Evolutionary conservation across 306 rosid species (phyloP).

Genomic region (Dryas alaskensis): DNA sequence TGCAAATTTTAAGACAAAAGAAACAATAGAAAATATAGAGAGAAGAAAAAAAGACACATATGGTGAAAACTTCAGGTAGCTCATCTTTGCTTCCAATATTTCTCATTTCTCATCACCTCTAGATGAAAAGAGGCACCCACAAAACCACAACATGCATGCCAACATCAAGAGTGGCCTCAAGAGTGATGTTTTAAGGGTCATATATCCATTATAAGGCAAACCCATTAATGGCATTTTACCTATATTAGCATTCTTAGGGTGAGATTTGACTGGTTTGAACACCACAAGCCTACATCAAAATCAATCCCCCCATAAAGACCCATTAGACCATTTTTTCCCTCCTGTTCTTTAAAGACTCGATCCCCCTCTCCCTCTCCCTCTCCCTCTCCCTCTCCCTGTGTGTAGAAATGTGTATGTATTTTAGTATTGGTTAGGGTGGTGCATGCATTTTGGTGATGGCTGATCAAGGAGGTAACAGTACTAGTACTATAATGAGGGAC

Average conservation of each 20-base stretch:
- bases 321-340: constrained; percentile 8
- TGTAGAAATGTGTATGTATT: neutral
- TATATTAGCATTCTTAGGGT: constrained; percentile 19
- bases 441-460: constrained; percentile 40
- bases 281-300: constrained; percentile 21
- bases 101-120: neutral
- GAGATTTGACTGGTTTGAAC: constrained; percentile 32
- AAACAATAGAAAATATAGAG: constrained; percentile 5
- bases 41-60: neutral
- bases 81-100: neutral
- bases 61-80: constrained; percentile 5
- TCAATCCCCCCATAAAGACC: constrained; percentile 14
- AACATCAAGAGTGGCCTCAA: neutral
- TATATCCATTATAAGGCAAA: constrained; percentile 8
- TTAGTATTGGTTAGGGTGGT: neutral
- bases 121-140: neutral
- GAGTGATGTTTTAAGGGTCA: neutral
- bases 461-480: constrained; percentile 26
- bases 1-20: constrained; percentile 22
- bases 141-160: neutral
- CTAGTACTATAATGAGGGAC: constrained; percentile 32
- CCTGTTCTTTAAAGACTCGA: neutral
- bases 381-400: neutral
- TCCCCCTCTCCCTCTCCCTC: constrained; percentile 8
- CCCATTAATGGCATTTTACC: constrained; percentile 14